Conservation (phyloP, 352 stramenopile genomes). For the Phytophthora sansomeana region DNA sequence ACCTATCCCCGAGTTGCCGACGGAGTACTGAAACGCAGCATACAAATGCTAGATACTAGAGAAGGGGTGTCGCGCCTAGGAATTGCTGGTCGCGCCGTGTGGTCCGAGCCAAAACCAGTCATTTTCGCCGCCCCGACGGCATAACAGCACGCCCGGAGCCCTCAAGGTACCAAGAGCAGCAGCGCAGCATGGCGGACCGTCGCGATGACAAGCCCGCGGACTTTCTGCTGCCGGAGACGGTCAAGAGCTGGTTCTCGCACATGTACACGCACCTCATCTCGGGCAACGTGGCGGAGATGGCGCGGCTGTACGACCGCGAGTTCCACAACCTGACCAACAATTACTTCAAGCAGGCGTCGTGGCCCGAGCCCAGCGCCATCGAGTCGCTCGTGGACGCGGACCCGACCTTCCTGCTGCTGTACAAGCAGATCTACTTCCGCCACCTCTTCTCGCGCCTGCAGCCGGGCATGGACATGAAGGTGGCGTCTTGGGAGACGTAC, state of each 20-base stretch:
- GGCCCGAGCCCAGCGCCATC: slow-evolving; percentile 91
- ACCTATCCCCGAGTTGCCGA: slow-evolving; percentile 1
- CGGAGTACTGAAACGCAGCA: neutral
- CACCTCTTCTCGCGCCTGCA: slow-evolving; percentile 95
- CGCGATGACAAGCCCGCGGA: slow-evolving; percentile 89
- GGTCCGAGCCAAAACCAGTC: slow-evolving; percentile 58
- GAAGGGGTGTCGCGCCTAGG: slow-evolving; percentile 38
- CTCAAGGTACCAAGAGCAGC: slow-evolving; percentile 17
- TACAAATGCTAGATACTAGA: slow-evolving; percentile 32
- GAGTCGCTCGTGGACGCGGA: slow-evolving; percentile 88
- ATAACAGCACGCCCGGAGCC: slow-evolving; percentile 7
- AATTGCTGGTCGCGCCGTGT: slow-evolving; percentile 21
- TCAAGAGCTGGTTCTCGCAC: slow-evolving; percentile 91
- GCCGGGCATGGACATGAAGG: slow-evolving; percentile 90
- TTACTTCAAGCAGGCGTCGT: slow-evolving; percentile 96
- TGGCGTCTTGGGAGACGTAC: slow-evolving; percentile 95
- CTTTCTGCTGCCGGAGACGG: slow-evolving; percentile 87
- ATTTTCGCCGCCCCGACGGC: slow-evolving; percentile 38
- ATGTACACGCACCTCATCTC: slow-evolving; percentile 88
- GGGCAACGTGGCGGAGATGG: slow-evolving; percentile 86
- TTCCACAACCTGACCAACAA: slow-evolving; percentile 90
- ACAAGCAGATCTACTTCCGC: slow-evolving; percentile 97
- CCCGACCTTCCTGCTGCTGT: slow-evolving; percentile 95
- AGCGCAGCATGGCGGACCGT: slow-evolving; percentile 59
- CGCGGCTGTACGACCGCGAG: slow-evolving; percentile 88